A percentile compares a stretch with the other conserved stretches of the same genome.
phyloP scores from a whole-genome alignment of 768 basidiomycete species.

The Pleurotus giganteus region DNA sequence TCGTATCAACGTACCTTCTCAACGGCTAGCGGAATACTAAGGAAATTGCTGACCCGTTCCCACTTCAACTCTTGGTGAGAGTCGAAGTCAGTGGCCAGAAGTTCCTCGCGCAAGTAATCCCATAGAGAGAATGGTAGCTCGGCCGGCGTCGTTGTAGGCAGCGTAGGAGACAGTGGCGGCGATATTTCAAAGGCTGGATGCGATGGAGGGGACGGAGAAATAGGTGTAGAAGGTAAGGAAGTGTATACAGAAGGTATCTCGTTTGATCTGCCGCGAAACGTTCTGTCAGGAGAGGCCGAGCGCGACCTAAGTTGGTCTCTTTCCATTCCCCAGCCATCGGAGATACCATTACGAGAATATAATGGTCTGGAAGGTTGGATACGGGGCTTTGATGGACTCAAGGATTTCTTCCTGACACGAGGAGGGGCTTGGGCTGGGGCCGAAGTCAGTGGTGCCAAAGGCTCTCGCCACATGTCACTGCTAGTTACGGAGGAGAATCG shows the following conservation, averaged over 20 bases:
- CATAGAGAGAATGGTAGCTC: conserved; percentile 75
- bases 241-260: conserved; percentile 55
- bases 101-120: conserved; percentile 89
- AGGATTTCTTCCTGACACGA: conserved; percentile 22
- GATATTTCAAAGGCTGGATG: conserved; percentile 25
- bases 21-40: conserved; percentile 87
- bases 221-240: conserved; percentile 74
- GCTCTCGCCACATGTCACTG: conserved; percentile 21
- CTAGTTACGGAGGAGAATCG: conserved; percentile 30
- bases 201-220: conserved; percentile 43
- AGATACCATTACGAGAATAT: conserved; percentile 20
- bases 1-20: conserved; percentile 68
- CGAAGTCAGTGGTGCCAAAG: conserved; percentile 24
- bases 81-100: conserved; percentile 91
- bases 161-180: conserved; percentile 27
- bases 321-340: conserved; percentile 30
- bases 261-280: conserved; percentile 22
- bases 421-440: conserved; percentile 21
- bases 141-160: conserved; percentile 19
- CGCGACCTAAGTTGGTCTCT: conserved; percentile 20
- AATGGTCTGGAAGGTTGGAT: conserved; percentile 15
- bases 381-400: conserved; percentile 24
- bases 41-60: conserved; percentile 95
- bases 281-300: conserved; percentile 22
- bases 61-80: conserved; percentile 92